phyloP scores from a whole-genome alignment of 192 early-diverging fungal species.

The Backusella westeae region DNA sequence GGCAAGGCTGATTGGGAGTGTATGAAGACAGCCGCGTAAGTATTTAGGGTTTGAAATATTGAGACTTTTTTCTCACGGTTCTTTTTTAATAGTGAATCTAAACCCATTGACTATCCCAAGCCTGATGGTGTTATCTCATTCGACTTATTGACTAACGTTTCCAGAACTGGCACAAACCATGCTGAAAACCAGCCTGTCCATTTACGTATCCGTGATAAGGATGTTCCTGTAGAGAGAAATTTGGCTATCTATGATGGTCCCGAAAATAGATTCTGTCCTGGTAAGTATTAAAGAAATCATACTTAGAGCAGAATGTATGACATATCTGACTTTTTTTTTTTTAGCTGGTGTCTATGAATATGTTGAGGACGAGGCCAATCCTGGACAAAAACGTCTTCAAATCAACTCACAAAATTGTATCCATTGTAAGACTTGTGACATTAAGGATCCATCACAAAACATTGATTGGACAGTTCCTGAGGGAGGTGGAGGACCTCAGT shows the following conservation, averaged over 20 bases:
- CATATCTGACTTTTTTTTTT: background rate
- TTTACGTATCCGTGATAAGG: conserved; percentile 73
- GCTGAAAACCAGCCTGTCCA: conserved; percentile 95
- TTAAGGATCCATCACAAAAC: conserved; percentile 98
- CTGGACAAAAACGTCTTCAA: conserved; percentile 89
- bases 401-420: conserved; percentile 98
- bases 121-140: conserved; percentile 95
- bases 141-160: conserved; percentile 92
- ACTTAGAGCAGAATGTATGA: background rate
- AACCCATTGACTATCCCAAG: conserved; percentile 95
- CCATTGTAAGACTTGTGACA: conserved; percentile 99
- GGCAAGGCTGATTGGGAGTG: conserved; percentile 76
- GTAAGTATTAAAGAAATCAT: conserved; percentile 33
- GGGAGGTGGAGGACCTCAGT: conserved; percentile 78
- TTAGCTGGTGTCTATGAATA: conserved; percentile 96
- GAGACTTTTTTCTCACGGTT: background rate
- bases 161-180: conserved; percentile 91
- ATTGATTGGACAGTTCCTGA: conserved; percentile 98
- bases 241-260: conserved; percentile 88
- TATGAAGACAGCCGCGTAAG: conserved; percentile 64
- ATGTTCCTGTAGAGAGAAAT: conserved; percentile 80
- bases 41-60: background rate
- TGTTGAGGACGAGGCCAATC: conserved; percentile 88
- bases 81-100: conserved; percentile 46
- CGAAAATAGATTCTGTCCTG: conserved; percentile 95